A percentile compares a stretch with the other conserved stretches of the same genome.
These are phyloP conservation scores for Vachellia collinsii DNA, from an alignment of 306 rosid species.

Conservation along the genomic window DNA sequence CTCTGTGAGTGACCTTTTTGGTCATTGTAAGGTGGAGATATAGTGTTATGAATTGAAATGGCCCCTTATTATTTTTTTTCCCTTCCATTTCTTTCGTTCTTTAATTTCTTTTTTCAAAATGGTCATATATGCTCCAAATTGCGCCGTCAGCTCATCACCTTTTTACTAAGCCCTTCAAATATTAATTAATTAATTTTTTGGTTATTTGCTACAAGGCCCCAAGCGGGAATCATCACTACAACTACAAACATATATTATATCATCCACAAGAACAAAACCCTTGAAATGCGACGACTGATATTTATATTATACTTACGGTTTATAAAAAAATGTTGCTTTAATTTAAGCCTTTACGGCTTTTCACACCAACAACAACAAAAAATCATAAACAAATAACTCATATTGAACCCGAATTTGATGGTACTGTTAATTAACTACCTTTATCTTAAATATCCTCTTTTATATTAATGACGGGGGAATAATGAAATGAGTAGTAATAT, in stretches of 20 bases:
- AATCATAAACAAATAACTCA: too few relatives aligned
- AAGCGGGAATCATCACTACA: constrained; percentile 18
- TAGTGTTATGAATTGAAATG: constrained; percentile 8
- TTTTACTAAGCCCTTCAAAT: constrained; percentile 25
- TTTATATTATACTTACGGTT: too few relatives aligned
- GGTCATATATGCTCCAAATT: constrained; percentile 34
- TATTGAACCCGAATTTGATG: too few relatives aligned
- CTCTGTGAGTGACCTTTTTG: not conserved
- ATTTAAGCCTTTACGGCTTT: too few relatives aligned
- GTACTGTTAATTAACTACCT: too few relatives aligned
- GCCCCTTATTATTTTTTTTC: not conserved
- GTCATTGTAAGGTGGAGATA: constrained; percentile 14
- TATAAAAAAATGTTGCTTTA: too few relatives aligned
- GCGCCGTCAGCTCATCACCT: constrained; percentile 67
- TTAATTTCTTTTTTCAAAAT: not conserved
- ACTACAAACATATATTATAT: not conserved
- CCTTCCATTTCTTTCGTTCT: not conserved
- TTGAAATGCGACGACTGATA: not conserved
- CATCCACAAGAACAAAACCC: not conserved
- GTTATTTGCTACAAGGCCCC: constrained; percentile 36
- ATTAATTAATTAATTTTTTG: not conserved
- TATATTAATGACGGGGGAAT: too few relatives aligned
- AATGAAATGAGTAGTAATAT: too few relatives aligned
- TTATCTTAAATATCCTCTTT: too few relatives aligned
- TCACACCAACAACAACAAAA: too few relatives aligned